phyloP scores from a whole-genome alignment of 2,329 filamentous ascomycete species.

The Neopestalotiopsis clavispora region DNA sequence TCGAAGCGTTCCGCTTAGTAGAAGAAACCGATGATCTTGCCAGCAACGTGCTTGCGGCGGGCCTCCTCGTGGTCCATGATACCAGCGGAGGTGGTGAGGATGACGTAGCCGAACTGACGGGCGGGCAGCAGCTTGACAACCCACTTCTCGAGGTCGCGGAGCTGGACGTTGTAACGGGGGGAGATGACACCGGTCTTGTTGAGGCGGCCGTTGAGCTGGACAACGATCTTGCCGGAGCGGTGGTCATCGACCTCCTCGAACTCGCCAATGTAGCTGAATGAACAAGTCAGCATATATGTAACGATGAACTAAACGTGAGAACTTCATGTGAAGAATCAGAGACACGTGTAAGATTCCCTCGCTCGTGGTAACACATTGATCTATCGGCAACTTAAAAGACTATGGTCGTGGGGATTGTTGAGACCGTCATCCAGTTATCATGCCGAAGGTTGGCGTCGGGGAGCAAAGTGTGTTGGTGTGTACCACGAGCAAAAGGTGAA shows the following conservation, averaged over 20 bases:
- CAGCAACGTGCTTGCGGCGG: constrained; percentile 96
- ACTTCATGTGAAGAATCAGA: constrained; percentile 76
- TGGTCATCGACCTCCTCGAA: constrained; percentile 99
- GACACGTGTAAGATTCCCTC: constrained; percentile 97
- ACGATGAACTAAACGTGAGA: constrained; percentile 91
- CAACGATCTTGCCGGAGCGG: constrained; percentile 99
- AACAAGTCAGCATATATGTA: constrained; percentile 71
- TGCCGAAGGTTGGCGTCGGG: constrained; percentile 68
- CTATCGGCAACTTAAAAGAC: constrained; percentile 99
- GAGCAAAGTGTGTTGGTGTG: background rate
- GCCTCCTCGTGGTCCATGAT: constrained; percentile 99
- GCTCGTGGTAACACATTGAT: constrained; percentile 68
- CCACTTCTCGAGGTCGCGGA: constrained; percentile 99
- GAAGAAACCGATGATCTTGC: constrained; percentile 99
- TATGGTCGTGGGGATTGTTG: constrained; percentile 78
- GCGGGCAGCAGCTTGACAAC: constrained; percentile 98
- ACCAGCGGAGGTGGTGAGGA: constrained; percentile 97
- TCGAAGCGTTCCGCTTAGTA: constrained; percentile 65
- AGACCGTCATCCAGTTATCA: constrained; percentile 99
- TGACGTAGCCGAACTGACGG: constrained; percentile 99
- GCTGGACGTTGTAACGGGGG: constrained; percentile 98
- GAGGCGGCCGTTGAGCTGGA: constrained; percentile 98
- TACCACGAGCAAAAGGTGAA: background rate
- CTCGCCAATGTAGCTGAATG: constrained; percentile 90
- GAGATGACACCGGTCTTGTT: constrained; percentile 99